Evolutionary conservation across 345 rosid species (phyloP).

Genomic region (Populus deltoides): DNA sequence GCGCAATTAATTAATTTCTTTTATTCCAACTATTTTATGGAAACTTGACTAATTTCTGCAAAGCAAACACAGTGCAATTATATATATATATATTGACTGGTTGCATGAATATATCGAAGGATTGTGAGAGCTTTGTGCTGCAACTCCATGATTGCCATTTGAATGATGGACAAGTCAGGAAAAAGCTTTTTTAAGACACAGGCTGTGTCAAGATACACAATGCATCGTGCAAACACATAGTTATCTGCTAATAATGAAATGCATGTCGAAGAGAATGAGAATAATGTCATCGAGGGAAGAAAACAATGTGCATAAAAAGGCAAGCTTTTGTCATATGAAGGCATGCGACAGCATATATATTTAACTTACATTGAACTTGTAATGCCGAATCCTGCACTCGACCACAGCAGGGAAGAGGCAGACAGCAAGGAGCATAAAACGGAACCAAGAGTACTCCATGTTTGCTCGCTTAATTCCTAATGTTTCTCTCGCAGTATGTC

Average conservation of each 20-base stretch:
- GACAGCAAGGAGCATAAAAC: slow-evolving; percentile 16
- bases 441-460: slow-evolving; percentile 29
- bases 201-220: background rate
- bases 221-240: background rate
- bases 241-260: background rate
- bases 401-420: slow-evolving; percentile 30
- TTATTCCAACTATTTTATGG: background rate
- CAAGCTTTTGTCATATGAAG: background rate
- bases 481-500: background rate
- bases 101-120: background rate
- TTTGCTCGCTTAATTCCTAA: background rate
- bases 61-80: background rate
- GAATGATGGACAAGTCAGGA: background rate
- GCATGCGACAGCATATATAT: background rate
- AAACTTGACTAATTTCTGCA: background rate
- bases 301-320: no score
- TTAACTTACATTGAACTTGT: slow-evolving; percentile 38
- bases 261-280: background rate
- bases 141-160: background rate
- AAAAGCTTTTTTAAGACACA: background rate
- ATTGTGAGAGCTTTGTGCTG: background rate
- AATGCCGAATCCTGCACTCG: slow-evolving; percentile 35
- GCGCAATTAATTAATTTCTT: no score
- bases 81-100: background rate
- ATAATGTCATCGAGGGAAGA: background rate